Evolutionary conservation across 2,329 filamentous ascomycete species (phyloP), one percentile per base, ranked within the genome.

Genomic region (Apiospora rasikravindrae): DNA sequence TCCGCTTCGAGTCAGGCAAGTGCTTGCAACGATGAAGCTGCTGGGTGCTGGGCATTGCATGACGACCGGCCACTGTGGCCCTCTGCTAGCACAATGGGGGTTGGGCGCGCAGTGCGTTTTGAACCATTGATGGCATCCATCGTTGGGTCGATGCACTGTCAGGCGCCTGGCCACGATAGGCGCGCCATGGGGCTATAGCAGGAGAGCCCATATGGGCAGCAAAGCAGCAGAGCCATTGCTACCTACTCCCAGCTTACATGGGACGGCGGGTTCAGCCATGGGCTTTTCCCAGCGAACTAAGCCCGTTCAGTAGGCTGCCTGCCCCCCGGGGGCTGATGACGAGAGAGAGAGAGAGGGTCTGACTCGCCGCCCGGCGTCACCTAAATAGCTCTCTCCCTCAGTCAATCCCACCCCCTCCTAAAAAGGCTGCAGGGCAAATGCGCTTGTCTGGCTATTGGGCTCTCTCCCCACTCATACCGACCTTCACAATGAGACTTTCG

Each of bases 1-100:
- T 51, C 68, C 57, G 51, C 71, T 72, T 73, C 72, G 72, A 73
- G 72, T 73, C 72, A 73, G 72, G 69, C 72, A 73, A 71, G 69
- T 73, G 72, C 70, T 69, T 70, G 71, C 47, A n/a, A 45, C 51
- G 49, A 68, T 69, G 70, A 51, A 69, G 66, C 67, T 47, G 45
- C 33, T 51, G 51, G 51, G 40, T 57, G 40, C 33, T 45, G 49
- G 67, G 69, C 37, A 37, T 57, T 69, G 68, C 45, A 64, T 64
- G 57, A 64, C 57, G 57, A 61, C 57, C 57, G 57, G 29, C 57
- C 57, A 64, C 57, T 61, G 29, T 61, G 53, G 53, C 26, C 29
- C 57, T 64, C 22, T n/a, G 29, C 53, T 61, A 29, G 29, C 53
- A 61, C 53, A 19, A 61, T 37, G 53, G 53, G 33, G 57, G 57